Evolutionary conservation across 805 yeast genomes (phyloP), one percentile per base, ranked within the genome.

Genomic region (Saccharomycopsis vini): DNA sequence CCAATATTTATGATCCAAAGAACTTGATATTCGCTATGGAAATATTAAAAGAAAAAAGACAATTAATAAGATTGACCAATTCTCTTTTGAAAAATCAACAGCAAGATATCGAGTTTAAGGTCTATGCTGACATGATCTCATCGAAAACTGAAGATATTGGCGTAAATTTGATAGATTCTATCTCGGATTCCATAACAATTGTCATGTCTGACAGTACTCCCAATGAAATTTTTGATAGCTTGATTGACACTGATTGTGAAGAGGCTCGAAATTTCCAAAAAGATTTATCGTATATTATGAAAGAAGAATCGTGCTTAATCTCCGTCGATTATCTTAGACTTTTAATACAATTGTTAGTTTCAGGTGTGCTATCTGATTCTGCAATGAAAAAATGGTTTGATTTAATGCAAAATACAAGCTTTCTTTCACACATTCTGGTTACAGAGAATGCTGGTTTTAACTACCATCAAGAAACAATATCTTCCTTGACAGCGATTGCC

Each of bases 381-480:
- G 63, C 69, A 2, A 68, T 72, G 2, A 39, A 56, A 2, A 53
- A 61, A 7, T 83, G 92, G 92, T 79, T 81, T 52, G 52, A 61
- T 4, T 57, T 77, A 9, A 66, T 77, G 72, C 56, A 64, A 9
- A 50, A 57, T 7, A 53, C 60, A 9, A 54, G 60, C 31, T 64
- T 62, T 37, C 53, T 52, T 18, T 48, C 59, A 9, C 37, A 39
- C 12, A 23, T 51, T 3, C 30, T 44, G 16, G 35, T 45, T n/a
- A 56, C 54, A 4, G 42, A 44, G 7, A 43, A 49, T 1, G 51
- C 63, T 37, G 64, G 60, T 3, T 6, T 22, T 9, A 28, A 9
- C 20, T 30, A 21, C 16, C 30, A 31, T 26, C 35, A 16, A 6
- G 66, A 62, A 38, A 45, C 63, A 3, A 30, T 34, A 15, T 15